A percentile compares a stretch with the other conserved stretches of the same genome.
Conservation (phyloP, 2,329 filamentous ascomycete genomes). For the Fusarium verticillioides region DNA sequence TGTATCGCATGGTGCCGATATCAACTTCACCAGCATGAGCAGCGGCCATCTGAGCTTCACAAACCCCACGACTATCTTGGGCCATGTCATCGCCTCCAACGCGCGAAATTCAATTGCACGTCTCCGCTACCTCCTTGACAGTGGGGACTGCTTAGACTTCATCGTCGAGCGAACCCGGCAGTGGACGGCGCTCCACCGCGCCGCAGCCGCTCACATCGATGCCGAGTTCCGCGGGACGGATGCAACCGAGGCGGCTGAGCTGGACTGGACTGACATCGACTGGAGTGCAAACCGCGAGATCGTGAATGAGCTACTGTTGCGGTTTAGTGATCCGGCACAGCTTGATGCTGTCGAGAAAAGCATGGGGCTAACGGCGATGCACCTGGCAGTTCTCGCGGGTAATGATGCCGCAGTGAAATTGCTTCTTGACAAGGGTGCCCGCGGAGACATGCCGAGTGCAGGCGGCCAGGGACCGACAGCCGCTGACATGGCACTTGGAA, state of each 20-base stretch:
- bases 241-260: not conserved
- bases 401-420: not conserved
- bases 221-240: not conserved
- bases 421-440: not conserved
- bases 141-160: fast-evolving
- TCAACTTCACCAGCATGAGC: not conserved
- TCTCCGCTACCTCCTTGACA: not conserved
- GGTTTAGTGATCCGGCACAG: fast-evolving
- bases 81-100: not conserved
- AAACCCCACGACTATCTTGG: not conserved
- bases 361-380: not conserved
- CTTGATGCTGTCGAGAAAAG: not conserved
- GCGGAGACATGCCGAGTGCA: not conserved
- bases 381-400: not conserved
- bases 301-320: not conserved
- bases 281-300: not conserved
- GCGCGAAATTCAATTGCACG: not conserved
- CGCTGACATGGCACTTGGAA: not conserved
- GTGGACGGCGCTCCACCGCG: not conserved
- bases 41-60: not conserved
- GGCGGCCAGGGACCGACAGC: not conserved
- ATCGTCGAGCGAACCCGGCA: not conserved
- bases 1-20: not conserved
- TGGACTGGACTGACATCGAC: not conserved
- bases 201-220: not conserved